A percentile compares a stretch with the other conserved stretches of the same genome.
Conservation (phyloP, 495 filamentous ascomycete genomes). For the Podospora tetraspora region DNA sequence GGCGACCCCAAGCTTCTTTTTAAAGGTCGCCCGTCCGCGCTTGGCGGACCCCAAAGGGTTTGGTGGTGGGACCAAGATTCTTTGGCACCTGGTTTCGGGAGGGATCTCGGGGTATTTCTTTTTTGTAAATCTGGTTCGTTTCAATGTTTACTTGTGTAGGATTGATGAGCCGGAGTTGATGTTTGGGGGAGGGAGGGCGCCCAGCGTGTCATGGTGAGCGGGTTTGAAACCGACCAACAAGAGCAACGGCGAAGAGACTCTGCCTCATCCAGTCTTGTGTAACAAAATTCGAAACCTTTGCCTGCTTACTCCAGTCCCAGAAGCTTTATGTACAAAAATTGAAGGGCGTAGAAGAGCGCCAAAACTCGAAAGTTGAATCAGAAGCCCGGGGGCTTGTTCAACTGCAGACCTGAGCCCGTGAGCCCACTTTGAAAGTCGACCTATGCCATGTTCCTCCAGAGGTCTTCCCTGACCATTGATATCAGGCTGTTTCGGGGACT, state of each 20-base stretch:
- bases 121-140: not conserved
- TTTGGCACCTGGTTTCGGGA: not conserved
- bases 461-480: not conserved
- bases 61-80: not conserved
- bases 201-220: not conserved
- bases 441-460: not conserved
- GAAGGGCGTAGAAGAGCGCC: not conserved
- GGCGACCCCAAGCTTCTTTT: not conserved
- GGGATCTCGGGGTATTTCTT: not conserved
- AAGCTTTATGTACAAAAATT: not conserved
- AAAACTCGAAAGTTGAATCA: not conserved
- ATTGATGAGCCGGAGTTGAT: not conserved
- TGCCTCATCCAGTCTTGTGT: not conserved
- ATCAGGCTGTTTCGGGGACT: not conserved
- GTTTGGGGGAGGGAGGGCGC: not conserved
- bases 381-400: not conserved
- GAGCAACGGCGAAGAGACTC: not conserved
- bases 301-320: not conserved
- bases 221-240: not conserved
- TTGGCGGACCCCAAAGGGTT: not conserved
- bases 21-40: not conserved
- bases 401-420: not conserved
- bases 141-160: not conserved
- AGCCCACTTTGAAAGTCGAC: not conserved
- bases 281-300: not conserved